Evolutionary conservation across 371 early-diverging fungal genomes (phyloP), one percentile per base, ranked within the genome.

Genomic region (Fennellomyces sp.): DNA sequence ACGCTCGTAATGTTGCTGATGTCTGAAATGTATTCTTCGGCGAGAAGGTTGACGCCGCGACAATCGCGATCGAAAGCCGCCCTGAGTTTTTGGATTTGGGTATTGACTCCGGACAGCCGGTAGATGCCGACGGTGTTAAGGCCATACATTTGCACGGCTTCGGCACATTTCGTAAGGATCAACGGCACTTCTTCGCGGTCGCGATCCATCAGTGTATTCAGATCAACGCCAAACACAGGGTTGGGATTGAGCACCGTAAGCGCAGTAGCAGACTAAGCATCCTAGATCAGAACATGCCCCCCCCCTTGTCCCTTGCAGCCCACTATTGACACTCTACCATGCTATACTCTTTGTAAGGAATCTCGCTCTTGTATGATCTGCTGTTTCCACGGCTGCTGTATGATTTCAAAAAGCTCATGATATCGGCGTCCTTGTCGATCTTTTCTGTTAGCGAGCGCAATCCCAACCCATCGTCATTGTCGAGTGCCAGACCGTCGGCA

Each of bases 1-100:
- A 91, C 88, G 50, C 93, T 86, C 28, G 94, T 76, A 10, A 94
- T 78, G 52, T 84, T 88, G 69, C 91, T 90, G 56, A 96, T 85
- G 61, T 94, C 94, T 4, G 82, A 76, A 19, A 77, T 70, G 54
- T 76, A 73, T 12, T 88, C 86, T 53, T 81, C 80, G 5, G 63
- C 56, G 4, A 75, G 67, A 26, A 94, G 59, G 56, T 92, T 84
- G 0, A 90, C 90, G 2, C 82, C 73, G 21, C 75, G 69, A 27
- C 78, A 78, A 57, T 89, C 90, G 52, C 84, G 70, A 64, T 94
- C 91, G 64, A 96, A 87, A 35, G 86, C 73, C 30, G 75, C 73
- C 17, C 87, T 76, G 30, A 95, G 72, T 56, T 82, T 82, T 58
- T 86, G 87, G 12, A 95, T 86, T 53, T 83, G 83, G 19, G 85